Conservation (phyloP, 768 basidiomycete genomes). For the Vishniacozyma victoriae region DNA sequence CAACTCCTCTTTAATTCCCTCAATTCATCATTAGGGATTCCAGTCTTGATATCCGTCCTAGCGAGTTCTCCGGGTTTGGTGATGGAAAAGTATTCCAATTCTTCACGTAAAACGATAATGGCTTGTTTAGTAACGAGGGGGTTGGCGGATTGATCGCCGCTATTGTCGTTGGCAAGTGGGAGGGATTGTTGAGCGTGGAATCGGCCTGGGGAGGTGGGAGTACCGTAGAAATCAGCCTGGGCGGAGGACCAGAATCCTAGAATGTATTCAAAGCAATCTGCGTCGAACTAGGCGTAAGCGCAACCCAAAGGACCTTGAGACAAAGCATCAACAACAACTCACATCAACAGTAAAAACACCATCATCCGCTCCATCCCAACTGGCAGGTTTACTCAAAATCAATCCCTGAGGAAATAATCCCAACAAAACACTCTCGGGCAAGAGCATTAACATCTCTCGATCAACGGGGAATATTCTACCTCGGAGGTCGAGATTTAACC, state of each 20-base stretch:
- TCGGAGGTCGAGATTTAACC: slow-evolving; percentile 85
- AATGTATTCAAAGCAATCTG: slow-evolving; percentile 90
- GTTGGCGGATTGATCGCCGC: slow-evolving; percentile 55
- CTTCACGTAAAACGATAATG: slow-evolving; percentile 95
- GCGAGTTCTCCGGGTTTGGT: slow-evolving; percentile 49
- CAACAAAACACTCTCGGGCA: slow-evolving; percentile 92
- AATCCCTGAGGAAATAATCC: slow-evolving; percentile 97
- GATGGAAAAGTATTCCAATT: slow-evolving; percentile 96
- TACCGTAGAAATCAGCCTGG: slow-evolving; percentile 87
- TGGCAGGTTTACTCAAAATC: slow-evolving; percentile 71
- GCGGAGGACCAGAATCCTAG: slow-evolving; percentile 85
- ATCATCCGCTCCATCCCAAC: slow-evolving; percentile 67
- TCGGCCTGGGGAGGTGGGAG: slow-evolving; percentile 61
- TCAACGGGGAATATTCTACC: slow-evolving; percentile 89
- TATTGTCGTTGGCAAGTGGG: slow-evolving; percentile 7
- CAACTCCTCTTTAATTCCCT: slow-evolving; percentile 77
- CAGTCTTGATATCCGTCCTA: slow-evolving; percentile 17
- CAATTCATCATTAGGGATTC: slow-evolving; percentile 59
- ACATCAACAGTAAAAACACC: slow-evolving; percentile 96
- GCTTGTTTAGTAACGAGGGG: slow-evolving; percentile 92
- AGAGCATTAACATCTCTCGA: slow-evolving; percentile 94
- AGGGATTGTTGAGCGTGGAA: slow-evolving; percentile 56
- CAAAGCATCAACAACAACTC: slow-evolving; percentile 50
- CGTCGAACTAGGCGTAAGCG: slow-evolving; percentile 69
- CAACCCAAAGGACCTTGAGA: slow-evolving; percentile 7